Conservation (phyloP, 352 stramenopile species). For the Globisporangium cystogenes region DNA sequence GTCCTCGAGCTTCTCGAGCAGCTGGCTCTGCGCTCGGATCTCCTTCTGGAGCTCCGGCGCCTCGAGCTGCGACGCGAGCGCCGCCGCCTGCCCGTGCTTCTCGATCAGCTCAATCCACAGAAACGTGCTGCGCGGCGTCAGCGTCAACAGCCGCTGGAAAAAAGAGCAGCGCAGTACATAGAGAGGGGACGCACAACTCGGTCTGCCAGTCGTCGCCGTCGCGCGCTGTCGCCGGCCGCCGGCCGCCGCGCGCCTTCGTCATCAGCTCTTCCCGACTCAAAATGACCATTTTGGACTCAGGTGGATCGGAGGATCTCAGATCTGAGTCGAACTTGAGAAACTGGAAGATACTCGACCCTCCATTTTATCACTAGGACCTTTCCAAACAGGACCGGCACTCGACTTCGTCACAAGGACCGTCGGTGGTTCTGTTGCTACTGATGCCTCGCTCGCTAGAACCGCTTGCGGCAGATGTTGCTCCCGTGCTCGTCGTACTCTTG, state of each 20-base stretch:
- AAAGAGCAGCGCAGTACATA: too few relatives aligned
- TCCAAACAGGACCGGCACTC: too few relatives aligned
- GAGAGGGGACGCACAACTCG: constrained; percentile 11
- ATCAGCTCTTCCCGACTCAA: neutral
- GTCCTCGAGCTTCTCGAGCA: constrained; percentile 13
- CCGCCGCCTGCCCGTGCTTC: constrained; percentile 3
- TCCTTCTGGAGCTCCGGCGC: constrained; percentile 1
- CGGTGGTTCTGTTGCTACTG: too few relatives aligned
- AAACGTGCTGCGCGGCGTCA: constrained; percentile 1
- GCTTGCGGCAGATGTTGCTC: constrained; percentile 53
- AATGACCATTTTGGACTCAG: too few relatives aligned
- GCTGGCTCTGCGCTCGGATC: constrained; percentile 4
- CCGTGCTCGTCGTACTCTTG: constrained; percentile 74
- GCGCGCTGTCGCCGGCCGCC: neutral
- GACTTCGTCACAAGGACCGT: too few relatives aligned
- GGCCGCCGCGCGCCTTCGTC: neutral
- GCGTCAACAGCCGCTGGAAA: too few relatives aligned
- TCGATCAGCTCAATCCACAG: constrained; percentile 16
- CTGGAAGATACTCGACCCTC: too few relatives aligned
- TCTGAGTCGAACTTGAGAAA: too few relatives aligned
- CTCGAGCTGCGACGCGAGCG: constrained; percentile 2
- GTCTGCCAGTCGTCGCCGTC: neutral
- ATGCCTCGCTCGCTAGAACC: constrained; percentile 26
- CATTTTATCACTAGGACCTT: too few relatives aligned
- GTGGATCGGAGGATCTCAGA: too few relatives aligned